A percentile compares a stretch with the other conserved stretches of the same genome.
Evolutionary conservation across 1,284 basidiomycete genomes (phyloP).

Genomic region (Cryptococcus floricola): DNA sequence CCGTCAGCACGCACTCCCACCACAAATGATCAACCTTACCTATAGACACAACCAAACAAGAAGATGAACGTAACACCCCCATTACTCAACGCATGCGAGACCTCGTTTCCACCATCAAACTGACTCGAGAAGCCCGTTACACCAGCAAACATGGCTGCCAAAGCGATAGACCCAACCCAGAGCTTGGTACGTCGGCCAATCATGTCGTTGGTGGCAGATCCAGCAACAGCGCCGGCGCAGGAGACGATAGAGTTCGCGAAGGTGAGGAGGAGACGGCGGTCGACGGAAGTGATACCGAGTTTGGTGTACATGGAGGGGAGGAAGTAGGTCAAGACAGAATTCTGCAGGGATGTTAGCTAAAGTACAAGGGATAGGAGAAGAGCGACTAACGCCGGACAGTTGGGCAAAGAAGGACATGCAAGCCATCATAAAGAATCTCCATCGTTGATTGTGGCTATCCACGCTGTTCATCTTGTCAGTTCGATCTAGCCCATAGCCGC

Average conservation of each 20-base stretch:
- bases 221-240: conserved; percentile 18
- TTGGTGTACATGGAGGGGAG: conserved; percentile 19
- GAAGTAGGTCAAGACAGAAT: conserved; percentile 24
- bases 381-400: conserved; percentile 16
- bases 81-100: conserved; percentile 11
- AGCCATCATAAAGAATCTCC: conserved; percentile 23
- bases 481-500: neutral
- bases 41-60: conserved; percentile 18
- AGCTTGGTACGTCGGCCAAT: conserved; percentile 25
- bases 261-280: conserved; percentile 23
- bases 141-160: conserved; percentile 18
- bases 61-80: conserved; percentile 23
- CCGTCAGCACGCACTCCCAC: too few relatives aligned
- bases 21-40: too few relatives aligned
- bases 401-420: conserved; percentile 29
- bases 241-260: conserved; percentile 28
- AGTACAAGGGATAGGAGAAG: neutral
- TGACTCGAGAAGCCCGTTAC: conserved; percentile 23
- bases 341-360: neutral
- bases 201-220: conserved; percentile 23
- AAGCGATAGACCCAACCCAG: conserved; percentile 22
- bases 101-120: conserved; percentile 3
- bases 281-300: conserved; percentile 21
- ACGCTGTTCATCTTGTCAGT: conserved; percentile 4
- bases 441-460: conserved; percentile 16